Evolutionary conservation across 805 yeast genomes (phyloP), one percentile per base, ranked within the genome.

Genomic region (Candida corydali): DNA sequence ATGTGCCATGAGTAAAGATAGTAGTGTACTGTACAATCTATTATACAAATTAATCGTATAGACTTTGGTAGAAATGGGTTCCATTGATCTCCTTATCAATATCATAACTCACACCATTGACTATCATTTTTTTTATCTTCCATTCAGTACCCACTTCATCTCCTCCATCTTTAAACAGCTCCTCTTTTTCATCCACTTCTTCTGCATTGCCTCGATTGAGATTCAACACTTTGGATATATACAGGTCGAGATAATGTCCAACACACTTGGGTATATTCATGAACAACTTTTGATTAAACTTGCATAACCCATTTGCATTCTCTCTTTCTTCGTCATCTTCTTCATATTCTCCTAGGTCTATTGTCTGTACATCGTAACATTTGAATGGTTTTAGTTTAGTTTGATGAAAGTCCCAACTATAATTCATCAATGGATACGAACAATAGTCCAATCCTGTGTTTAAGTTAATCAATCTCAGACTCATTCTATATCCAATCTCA

Each of bases 401-500:
- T 18, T 23, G 14, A 49, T 63, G 69, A 39, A 58, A 56, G 35
- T 63, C 51, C 69, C 70, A 62, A 9, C 44, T n/a, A 16, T 44
- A 37, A 35, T 54, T 44, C 11, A 37, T 39, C 45, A 61, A 35
- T 6, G 59, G 57, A 27, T 36, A 41, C 2, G 29, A 37, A n/a
- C 41, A 29, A 8, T 37, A 29, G 25, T 43, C 24, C 10, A 49
- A 39, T 29, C 41, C 40, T 16, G 47, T 41, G n/a, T 43, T 20
- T 11, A 39, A 11, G 5, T 39, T 44, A 25, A 40, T 41, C 16
- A 54, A 24, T 28, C 82, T 53, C 30, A 55, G 50, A 4, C 65
- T 41, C 30, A 80, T 42, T 4, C 61, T 60, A 29, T 68, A 69
- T 5, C 77, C 74, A 17, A 76, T 67, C 14, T 73, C 63, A 19